Conservation (phyloP, 805 yeast genomes). For the Kurtzmaniella fragi region DNA sequence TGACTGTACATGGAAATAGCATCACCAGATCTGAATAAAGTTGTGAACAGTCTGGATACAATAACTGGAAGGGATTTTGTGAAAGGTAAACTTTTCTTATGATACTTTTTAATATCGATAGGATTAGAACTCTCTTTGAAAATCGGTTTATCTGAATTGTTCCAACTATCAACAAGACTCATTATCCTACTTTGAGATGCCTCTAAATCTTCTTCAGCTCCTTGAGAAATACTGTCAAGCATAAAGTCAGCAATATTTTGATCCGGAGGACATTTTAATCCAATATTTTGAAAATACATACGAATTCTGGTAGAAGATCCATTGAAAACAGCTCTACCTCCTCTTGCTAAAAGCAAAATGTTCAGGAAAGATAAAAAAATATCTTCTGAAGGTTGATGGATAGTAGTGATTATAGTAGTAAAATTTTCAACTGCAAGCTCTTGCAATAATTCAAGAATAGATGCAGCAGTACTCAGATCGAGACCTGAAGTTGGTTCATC, state of each 20-base stretch:
- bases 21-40: constrained; percentile 40
- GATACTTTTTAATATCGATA: constrained; percentile 42
- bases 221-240: constrained; percentile 60
- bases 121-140: constrained; percentile 30
- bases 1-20: constrained; percentile 63
- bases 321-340: constrained; percentile 66
- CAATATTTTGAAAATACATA: constrained; percentile 43
- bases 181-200: constrained; percentile 17
- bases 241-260: constrained; percentile 73
- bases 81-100: constrained; percentile 18
- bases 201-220: constrained; percentile 20
- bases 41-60: constrained; percentile 27
- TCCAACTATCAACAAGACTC: constrained; percentile 25
- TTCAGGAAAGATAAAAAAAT: constrained; percentile 63
- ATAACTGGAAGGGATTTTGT: constrained; percentile 24
- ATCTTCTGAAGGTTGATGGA: constrained; percentile 78
- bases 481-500: constrained; percentile 92
- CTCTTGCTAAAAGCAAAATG: constrained; percentile 66
- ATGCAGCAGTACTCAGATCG: constrained; percentile 72
- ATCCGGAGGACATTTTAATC: constrained; percentile 44
- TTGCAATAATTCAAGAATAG: constrained; percentile 58
- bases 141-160: constrained; percentile 15
- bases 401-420: constrained; percentile 66
- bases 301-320: constrained; percentile 48
- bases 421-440: constrained; percentile 52